phyloP scores from a whole-genome alignment of 2,329 filamentous ascomycete genomes.

The Phaeosphaeria sp. region DNA sequence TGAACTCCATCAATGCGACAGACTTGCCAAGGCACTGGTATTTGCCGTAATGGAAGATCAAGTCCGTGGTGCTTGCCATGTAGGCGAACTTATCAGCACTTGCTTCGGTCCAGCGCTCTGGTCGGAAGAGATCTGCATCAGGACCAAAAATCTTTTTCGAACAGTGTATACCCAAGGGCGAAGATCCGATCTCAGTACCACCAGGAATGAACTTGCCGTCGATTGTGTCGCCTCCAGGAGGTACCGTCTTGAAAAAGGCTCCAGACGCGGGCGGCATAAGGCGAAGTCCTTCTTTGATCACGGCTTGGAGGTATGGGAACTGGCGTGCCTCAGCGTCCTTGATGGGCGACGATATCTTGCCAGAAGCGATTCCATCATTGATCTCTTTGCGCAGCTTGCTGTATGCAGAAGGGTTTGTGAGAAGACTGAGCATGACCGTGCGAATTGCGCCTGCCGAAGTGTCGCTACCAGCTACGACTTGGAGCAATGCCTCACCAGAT shows the following conservation, averaged over 20 bases:
- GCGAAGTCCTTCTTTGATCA: conserved; percentile 40
- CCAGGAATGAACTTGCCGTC: conserved; percentile 26
- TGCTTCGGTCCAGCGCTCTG: conserved; percentile 37
- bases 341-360: conserved; percentile 50
- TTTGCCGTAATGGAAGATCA: conserved; percentile 36
- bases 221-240: conserved; percentile 23
- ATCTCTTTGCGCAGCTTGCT: conserved; percentile 54
- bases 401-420: conserved; percentile 55
- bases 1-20: conserved; percentile 38
- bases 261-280: conserved; percentile 25
- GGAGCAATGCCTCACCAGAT: conserved; percentile 52
- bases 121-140: conserved; percentile 25
- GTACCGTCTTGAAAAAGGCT: conserved; percentile 46
- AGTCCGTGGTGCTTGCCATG: conserved; percentile 28
- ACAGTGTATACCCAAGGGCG: conserved; percentile 12
- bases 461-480: conserved; percentile 63
- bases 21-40: conserved; percentile 32
- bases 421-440: conserved; percentile 57
- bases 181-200: conserved; percentile 28
- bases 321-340: conserved; percentile 20
- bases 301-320: conserved; percentile 39
- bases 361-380: conserved; percentile 41
- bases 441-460: conserved; percentile 63
- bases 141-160: conserved; percentile 23
- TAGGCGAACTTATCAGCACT: conserved; percentile 31